Base-by-base conservation (phyloP, 306 rosid species). In the Vigna reflexopilosa region DNA sequence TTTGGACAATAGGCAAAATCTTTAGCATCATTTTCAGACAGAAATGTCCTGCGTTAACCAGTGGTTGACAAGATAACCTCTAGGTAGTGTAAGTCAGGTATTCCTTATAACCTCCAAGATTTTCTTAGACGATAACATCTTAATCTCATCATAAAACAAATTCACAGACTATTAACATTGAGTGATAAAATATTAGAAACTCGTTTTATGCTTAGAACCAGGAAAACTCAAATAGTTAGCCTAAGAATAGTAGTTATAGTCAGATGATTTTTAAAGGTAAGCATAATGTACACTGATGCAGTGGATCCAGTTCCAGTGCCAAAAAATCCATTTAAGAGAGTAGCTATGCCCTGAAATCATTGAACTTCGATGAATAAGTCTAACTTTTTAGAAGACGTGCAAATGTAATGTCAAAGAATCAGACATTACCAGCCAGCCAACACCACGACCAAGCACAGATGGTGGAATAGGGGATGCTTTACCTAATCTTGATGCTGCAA, bases 391-490 rank as follows among this genome's bases (percentile, higher is more conserved):
- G 55, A 61, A 22, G 2, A 22, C 4, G 30, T 44, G 17, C 42
- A 66, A 20, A 16, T 30, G 61, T 62, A 64, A 38, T 20, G 62
- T 67, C 40, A 22, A 45, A 9, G 76, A 61, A 79, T 83, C 67
- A 67, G 36, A 51, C 47, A 30, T 61, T 83, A 94, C 97, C 98
- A 75, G 97, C 98, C 97, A 95, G 50, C 98, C 96, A 76, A 92
- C 59, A 50, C 98, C 98, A 15, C 98, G 90, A 81, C 97, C 81
- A 58, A 91, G 88, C 61, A 92, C 91, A 44, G 98, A 89, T 38
- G 97, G 90, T 42, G 98, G 98, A 62, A 81, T n/a, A 57, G 85
- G 90, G 24, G 97, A 92, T 80, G 98, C 98, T 77, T 95, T 91
- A 49, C 91, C 87, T 76, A 83, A 91, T 87, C 98, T 88, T 45